Conservation (phyloP, 106 monocot species). For the Dendrobium officinale region DNA sequence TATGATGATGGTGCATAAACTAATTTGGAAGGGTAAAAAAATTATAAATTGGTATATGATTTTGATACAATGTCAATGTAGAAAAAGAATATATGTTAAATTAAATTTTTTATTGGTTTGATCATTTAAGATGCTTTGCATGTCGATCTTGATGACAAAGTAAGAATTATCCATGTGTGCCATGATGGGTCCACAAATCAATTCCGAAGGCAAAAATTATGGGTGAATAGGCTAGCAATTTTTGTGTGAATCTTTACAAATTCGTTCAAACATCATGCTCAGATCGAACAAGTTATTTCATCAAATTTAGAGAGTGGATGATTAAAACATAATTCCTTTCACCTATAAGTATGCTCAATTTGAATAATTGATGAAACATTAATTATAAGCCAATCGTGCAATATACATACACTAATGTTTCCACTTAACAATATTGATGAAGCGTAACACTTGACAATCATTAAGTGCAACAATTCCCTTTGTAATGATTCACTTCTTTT, state of each 20-base stretch:
- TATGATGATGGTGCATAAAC: neutral
- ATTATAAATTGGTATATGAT: neutral
- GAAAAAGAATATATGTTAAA: neutral
- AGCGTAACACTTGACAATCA: too few relatives aligned
- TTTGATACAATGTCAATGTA: neutral
- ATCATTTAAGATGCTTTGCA: neutral
- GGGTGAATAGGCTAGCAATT: neutral
- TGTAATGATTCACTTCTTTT: too few relatives aligned
- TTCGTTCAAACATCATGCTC: neutral
- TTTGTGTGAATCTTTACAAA: neutral
- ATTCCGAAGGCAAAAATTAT: neutral
- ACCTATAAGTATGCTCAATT: neutral
- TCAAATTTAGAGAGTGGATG: neutral
- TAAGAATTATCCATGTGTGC: neutral
- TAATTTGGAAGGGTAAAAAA: neutral
- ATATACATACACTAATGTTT: neutral
- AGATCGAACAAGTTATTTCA: neutral
- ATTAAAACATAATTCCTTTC: neutral
- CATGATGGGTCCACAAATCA: neutral
- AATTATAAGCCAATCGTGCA: neutral
- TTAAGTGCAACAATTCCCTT: too few relatives aligned
- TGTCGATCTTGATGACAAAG: neutral
- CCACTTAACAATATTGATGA: too few relatives aligned
- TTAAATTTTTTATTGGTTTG: neutral
- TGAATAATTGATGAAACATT: neutral